Evolutionary conservation across 352 stramenopile genomes (phyloP).

Genomic region (Phytopythium boreale): DNA sequence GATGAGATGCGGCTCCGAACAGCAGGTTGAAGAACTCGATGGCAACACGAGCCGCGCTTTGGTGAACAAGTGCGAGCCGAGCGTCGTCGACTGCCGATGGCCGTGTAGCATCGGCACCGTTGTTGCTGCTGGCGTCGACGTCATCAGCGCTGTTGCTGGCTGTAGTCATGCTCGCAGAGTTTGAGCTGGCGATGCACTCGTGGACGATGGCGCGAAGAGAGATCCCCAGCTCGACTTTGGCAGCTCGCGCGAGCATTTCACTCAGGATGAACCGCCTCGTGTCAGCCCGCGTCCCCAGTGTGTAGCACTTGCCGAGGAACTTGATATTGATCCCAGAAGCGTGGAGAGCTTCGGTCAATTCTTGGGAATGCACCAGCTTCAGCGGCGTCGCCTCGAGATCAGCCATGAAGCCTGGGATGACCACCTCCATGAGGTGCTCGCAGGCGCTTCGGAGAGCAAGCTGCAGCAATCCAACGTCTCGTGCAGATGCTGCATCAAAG

Average conservation of each 20-base stretch:
- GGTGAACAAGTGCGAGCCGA: constrained; percentile 9
- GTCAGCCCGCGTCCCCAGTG: constrained; percentile 40
- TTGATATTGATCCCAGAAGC: constrained; percentile 51
- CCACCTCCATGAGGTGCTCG: constrained; percentile 32
- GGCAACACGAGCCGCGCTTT: constrained; percentile 16
- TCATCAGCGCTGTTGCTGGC: neutral
- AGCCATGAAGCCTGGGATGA: constrained; percentile 46
- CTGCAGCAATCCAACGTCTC: constrained; percentile 34
- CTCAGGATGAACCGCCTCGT: constrained; percentile 38
- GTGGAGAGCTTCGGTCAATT: constrained; percentile 44
- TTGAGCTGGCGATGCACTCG: constrained; percentile 9
- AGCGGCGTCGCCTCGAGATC: constrained; percentile 30
- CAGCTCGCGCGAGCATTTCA: constrained; percentile 60
- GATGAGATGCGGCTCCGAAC: constrained; percentile 20
- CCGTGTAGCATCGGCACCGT: neutral
- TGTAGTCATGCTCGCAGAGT: neutral
- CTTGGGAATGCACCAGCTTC: constrained; percentile 31
- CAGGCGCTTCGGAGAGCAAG: constrained; percentile 29
- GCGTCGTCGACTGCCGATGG: neutral
- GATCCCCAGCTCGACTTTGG: constrained; percentile 46
- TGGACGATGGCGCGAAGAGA: constrained; percentile 31
- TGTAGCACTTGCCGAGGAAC: constrained; percentile 56
- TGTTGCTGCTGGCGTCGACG: neutral
- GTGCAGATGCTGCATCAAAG: constrained; percentile 8
- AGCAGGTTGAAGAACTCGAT: constrained; percentile 63